phyloP scores from a whole-genome alignment of 1,284 basidiomycete species.

The Rhodotorula sp. region DNA sequence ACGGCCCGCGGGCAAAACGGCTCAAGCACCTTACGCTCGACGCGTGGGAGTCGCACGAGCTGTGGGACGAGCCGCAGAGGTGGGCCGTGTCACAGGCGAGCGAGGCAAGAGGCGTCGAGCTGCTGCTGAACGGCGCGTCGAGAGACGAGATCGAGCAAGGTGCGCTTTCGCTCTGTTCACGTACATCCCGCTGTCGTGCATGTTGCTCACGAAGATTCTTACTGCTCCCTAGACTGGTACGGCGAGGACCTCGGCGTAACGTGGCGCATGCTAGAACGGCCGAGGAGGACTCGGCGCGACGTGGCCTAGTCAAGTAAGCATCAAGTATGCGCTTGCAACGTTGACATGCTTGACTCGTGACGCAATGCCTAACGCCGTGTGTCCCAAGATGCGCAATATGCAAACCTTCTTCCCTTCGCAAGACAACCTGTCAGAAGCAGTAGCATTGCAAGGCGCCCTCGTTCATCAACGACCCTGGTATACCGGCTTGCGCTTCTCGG shows the following conservation, averaged over 20 bases:
- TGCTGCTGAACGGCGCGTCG: conserved; percentile 2
- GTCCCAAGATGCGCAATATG: too few species aligned
- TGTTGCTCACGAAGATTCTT: background rate
- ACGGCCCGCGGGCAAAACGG: background rate
- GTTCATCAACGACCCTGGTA: conserved; percentile 74
- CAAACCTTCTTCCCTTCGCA: too few species aligned
- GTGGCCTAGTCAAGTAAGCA: too few species aligned
- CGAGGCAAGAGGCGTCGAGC: background rate
- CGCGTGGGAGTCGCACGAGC: conserved; percentile 9
- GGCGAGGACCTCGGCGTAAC: conserved; percentile 5
- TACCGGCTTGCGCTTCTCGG: conserved; percentile 77
- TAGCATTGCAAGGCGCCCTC: too few species aligned
- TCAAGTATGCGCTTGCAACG: too few species aligned
- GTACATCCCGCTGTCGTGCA: too few species aligned
- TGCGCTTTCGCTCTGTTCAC: background rate
- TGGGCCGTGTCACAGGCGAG: conserved; percentile 5
- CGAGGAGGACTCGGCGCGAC: background rate
- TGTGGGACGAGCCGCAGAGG: conserved; percentile 3
- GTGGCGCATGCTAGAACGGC: background rate
- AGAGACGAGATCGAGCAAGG: conserved; percentile 21
- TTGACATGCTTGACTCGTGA: too few species aligned
- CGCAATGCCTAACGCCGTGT: too few species aligned
- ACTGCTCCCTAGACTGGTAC: background rate
- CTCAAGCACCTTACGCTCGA: conserved; percentile 7
- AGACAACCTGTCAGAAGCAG: too few species aligned